Conservation (phyloP, 345 rosid species). For the Eucalyptus curtisii region DNA sequence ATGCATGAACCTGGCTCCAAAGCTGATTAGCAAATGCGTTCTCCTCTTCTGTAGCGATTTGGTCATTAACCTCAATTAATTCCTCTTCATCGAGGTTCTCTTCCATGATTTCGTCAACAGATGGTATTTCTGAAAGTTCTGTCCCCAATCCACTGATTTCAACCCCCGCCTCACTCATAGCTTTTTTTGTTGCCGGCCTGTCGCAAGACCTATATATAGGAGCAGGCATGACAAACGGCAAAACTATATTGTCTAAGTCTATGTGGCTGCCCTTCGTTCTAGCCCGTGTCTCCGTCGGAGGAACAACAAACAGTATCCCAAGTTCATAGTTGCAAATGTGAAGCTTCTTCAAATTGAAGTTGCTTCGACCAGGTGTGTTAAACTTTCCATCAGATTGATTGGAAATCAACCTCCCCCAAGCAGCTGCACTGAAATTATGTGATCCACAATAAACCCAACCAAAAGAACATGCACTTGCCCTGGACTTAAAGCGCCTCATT, state of each 20-base stretch:
- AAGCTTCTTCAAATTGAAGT: conserved; percentile 22
- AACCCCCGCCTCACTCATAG: conserved; percentile 57
- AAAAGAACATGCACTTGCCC: conserved; percentile 27
- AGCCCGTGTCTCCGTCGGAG: conserved; percentile 31
- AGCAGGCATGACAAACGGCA: conserved; percentile 75
- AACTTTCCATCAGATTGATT: conserved; percentile 15
- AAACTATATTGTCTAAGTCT: conserved; percentile 43
- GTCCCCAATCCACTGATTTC: conserved; percentile 22
- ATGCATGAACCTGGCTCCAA: conserved; percentile 66
- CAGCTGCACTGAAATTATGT: conserved; percentile 88
- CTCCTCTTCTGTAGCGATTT: conserved; percentile 49
- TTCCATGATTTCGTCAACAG: conserved; percentile 24
- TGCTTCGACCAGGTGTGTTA: conserved; percentile 8
- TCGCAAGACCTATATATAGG: conserved; percentile 59
- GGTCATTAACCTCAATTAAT: conserved; percentile 20
- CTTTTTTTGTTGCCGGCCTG: conserved; percentile 66
- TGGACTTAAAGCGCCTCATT: conserved; percentile 49
- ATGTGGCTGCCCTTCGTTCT: not conserved
- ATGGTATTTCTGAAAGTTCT: conserved; percentile 17
- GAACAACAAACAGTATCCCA: conserved; percentile 72
- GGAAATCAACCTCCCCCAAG: conserved; percentile 74
- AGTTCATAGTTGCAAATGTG: conserved; percentile 82
- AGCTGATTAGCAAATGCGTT: conserved; percentile 59
- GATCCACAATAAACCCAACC: conserved; percentile 97
- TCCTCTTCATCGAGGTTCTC: conserved; percentile 50